These are phyloP conservation scores for Reutealis trisperma DNA, from an alignment of 345 rosid species.

Conservation along the genomic window DNA sequence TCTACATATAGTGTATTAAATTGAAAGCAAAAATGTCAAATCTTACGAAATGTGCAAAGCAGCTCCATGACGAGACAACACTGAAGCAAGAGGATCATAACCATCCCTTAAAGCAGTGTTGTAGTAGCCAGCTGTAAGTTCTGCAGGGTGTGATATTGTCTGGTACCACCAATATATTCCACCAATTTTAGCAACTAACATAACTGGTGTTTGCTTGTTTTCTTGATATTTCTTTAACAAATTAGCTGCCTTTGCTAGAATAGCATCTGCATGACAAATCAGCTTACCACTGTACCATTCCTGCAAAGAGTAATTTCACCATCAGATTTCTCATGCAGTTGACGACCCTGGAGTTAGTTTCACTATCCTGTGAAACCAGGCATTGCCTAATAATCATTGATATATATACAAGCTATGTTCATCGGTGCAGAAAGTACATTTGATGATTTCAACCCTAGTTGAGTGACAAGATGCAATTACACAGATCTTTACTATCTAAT, in stretches of 20 bases:
- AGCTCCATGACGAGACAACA: conserved; percentile 69
- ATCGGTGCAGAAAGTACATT: background rate
- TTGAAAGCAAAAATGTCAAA: background rate
- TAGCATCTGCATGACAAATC: conserved; percentile 70
- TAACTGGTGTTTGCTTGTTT: conserved; percentile 42
- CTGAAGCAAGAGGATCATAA: conserved; percentile 60
- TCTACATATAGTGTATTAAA: background rate
- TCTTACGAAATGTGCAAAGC: conserved; percentile 64
- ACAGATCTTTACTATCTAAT: background rate
- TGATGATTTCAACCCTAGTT: background rate
- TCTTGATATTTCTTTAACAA: conserved; percentile 49
- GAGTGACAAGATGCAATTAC: background rate
- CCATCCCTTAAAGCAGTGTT: conserved; percentile 63
- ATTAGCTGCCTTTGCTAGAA: conserved; percentile 61
- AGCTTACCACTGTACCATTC: conserved; percentile 77
- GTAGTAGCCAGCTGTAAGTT: conserved; percentile 66
- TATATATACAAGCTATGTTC: background rate
- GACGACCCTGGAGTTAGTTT: background rate
- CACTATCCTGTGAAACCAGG: background rate
- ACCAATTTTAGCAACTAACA: conserved; percentile 62
- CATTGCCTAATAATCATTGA: too few species aligned
- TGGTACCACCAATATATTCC: conserved; percentile 74
- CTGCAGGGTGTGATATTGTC: conserved; percentile 60
- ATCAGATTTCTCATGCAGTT: background rate
- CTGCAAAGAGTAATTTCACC: conserved; percentile 32